Conservation (phyloP, 352 stramenopile genomes). For the Elongisporangium anandrum region DNA sequence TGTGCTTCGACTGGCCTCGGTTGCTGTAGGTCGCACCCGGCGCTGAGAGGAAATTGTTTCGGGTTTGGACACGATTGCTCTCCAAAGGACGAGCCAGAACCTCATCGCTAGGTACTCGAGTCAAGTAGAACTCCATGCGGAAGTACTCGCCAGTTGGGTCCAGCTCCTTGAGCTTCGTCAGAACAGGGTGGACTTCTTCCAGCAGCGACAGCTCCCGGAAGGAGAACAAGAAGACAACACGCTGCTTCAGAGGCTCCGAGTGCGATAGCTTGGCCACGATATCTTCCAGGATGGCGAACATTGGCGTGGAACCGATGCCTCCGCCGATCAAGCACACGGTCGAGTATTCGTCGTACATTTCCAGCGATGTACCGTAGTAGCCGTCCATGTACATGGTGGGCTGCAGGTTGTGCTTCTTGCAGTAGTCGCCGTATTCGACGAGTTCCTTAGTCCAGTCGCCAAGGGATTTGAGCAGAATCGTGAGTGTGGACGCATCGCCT, state of each 20-base stretch:
- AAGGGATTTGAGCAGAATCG: slow-evolving; percentile 18
- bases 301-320: slow-evolving; percentile 19
- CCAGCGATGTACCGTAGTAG: slow-evolving; percentile 17
- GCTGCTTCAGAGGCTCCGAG: slow-evolving; percentile 14
- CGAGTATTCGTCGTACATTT: slow-evolving; percentile 18
- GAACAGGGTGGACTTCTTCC: slow-evolving; percentile 25
- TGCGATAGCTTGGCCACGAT: slow-evolving; percentile 17
- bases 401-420: slow-evolving; percentile 11
- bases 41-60: no score
- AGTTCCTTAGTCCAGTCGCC: slow-evolving; percentile 18
- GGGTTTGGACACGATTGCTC: no score
- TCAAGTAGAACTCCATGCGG: slow-evolving; percentile 19
- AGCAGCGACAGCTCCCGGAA: slow-evolving; percentile 34
- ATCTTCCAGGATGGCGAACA: slow-evolving; percentile 24
- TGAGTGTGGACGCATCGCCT: slow-evolving; percentile 9
- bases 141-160: slow-evolving; percentile 22
- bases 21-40: no score
- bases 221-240: slow-evolving; percentile 29
- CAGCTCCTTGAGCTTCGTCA: slow-evolving; percentile 17
- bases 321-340: slow-evolving; percentile 17
- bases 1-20: not conserved
- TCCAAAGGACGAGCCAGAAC: slow-evolving; percentile 10
- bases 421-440: slow-evolving; percentile 10
- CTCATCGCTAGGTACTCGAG: slow-evolving; percentile 7
- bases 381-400: slow-evolving; percentile 26